Evolutionary conservation across 2,329 filamentous ascomycete genomes (phyloP).

Genomic region (Sarocladium kiliense): DNA sequence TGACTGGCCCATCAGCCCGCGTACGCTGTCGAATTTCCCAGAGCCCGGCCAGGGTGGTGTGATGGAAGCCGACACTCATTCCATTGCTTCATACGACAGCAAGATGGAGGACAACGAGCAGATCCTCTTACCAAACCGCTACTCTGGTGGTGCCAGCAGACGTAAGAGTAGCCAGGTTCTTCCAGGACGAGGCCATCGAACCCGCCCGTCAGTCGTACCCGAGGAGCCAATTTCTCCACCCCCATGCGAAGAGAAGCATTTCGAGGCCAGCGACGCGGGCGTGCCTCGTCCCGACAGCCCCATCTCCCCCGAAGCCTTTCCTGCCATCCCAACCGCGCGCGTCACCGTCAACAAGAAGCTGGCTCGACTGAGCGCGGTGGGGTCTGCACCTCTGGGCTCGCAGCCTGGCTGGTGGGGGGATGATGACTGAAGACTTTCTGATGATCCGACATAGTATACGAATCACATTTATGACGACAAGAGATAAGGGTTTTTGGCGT

Average conservation of each 20-base stretch:
- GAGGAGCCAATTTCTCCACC: slow-evolving; percentile 1
- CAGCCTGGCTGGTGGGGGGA: slow-evolving; percentile 36
- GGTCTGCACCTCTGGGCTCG: slow-evolving; percentile 18
- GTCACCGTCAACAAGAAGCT: slow-evolving; percentile 30
- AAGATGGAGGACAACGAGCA: neutral
- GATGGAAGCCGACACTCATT: neutral
- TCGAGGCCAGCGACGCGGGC: slow-evolving; percentile 14
- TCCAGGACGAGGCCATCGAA: neutral
- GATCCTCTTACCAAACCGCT: neutral
- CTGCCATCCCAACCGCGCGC: slow-evolving; percentile 17
- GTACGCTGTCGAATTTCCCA: neutral
- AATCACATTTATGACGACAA: slow-evolving; percentile 10
- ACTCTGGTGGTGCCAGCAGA: neutral
- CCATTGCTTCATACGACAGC: neutral
- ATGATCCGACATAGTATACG: slow-evolving; percentile 4
- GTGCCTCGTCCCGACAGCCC: slow-evolving; percentile 37
- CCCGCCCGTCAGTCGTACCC: neutral
- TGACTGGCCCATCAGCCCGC: slow-evolving; percentile 1
- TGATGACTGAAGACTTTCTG: slow-evolving; percentile 24
- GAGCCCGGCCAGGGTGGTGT: neutral
- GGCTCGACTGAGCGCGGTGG: slow-evolving; percentile 37
- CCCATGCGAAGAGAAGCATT: neutral
- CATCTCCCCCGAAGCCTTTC: slow-evolving; percentile 28
- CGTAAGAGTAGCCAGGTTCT: slow-evolving; percentile 6
- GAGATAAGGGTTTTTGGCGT: neutral